phyloP scores from a whole-genome alignment of 768 basidiomycete species.

The Galerina sulciceps region DNA sequence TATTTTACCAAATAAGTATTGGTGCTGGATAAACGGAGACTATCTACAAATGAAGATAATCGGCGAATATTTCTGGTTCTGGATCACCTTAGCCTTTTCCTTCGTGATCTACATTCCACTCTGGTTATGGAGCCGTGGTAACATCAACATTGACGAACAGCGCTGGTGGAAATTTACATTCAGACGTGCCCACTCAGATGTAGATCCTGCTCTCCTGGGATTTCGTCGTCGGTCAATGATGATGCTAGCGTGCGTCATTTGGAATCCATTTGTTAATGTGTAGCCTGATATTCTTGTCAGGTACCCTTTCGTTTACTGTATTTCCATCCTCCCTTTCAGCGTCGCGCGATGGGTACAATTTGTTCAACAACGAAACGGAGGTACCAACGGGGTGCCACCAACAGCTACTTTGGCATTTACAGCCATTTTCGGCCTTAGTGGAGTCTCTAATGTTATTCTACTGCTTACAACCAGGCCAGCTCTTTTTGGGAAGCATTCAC shows the following conservation, averaged over 20 bases:
- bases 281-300: constrained; percentile 17
- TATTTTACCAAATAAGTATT: constrained; percentile 25
- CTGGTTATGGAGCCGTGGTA: constrained; percentile 39
- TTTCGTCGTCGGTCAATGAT: constrained; percentile 23
- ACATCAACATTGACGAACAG: constrained; percentile 31
- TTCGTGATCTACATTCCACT: constrained; percentile 38
- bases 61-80: constrained; percentile 53
- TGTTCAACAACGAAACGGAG: constrained; percentile 16
- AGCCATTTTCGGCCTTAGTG: constrained; percentile 39
- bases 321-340: constrained; percentile 43
- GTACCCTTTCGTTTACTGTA: constrained; percentile 42
- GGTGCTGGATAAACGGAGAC: constrained; percentile 47
- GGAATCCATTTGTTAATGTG: background rate
- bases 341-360: constrained; percentile 44
- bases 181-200: constrained; percentile 12
- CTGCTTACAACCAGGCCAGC: constrained; percentile 38
- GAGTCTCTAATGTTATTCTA: constrained; percentile 43
- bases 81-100: constrained; percentile 41
- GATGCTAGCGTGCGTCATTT: constrained; percentile 33
- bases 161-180: constrained; percentile 38
- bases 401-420: constrained; percentile 35
- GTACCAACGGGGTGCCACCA: constrained; percentile 19
- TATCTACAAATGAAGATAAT: constrained; percentile 34
- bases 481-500: constrained; percentile 28
- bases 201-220: constrained; percentile 14